Evolutionary conservation across 2,329 filamentous ascomycete genomes (phyloP), one percentile per base, ranked within the genome.

Genomic region (Podosphaera aphanis): DNA sequence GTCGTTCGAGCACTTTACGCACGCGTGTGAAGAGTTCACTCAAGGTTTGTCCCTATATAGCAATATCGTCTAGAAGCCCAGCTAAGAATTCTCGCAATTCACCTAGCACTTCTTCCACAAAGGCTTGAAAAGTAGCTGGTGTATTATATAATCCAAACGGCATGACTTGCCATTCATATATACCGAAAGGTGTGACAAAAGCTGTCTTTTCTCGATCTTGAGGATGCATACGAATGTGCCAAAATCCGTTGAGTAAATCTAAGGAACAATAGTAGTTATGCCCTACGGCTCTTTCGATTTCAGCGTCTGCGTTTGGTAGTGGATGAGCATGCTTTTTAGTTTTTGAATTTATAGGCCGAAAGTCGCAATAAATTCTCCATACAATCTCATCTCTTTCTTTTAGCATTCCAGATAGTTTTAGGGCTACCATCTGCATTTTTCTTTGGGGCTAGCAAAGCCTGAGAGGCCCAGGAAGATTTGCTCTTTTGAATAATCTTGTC

Each of bases 121-220:
- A 3, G 27, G 20, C 8, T 42, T 25, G 39, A 27, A 42, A 42
- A 8, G 7, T 42, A 27, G 39, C 19, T 5, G 39, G 8, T 15
- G 29, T 18, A 25, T 44, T 44, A 3, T 18, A 33, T 16, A 36
- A 18, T 5, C 11, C 29, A 37, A 44, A 44, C 11, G 29, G 43
- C 43, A 36, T 36, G n/a, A 36, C 43, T 16, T 36, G 43, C 43
- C 43, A 44, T 44, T 44, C 16, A 20, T 23, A 44, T 20, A 44
- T 16, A 3, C 43, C 29, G 21, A 35, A 20, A 23, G 43, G 29
- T 23, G 33, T 16, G 3, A 16, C 33, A 25, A 36, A 44, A 4
- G 18, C 29, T 21, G 19, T 44, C 23, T 43, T 44, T 37, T 36
- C 43, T 3, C 5, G 2, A 15, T 8, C 36, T 13, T 44, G 16